A percentile compares a stretch with the other conserved stretches of the same genome.
These are phyloP conservation scores for Sugiyamaella boreocaroliniensis DNA, from an alignment of 805 yeast species.

Conservation along the genomic window DNA sequence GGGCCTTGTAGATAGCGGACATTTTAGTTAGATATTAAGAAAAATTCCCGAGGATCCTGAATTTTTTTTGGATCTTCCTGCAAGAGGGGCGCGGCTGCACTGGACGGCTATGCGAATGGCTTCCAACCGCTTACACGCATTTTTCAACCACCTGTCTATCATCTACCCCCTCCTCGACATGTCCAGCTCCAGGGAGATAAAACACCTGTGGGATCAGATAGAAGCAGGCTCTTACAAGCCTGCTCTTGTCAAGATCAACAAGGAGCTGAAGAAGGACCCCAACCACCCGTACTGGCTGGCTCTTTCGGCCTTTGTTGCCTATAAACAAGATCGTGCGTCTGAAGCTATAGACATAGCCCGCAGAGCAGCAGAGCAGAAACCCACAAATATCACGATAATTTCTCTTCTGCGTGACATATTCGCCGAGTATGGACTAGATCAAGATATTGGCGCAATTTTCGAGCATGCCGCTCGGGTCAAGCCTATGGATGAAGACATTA, in stretches of 20 bases:
- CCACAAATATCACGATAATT: constrained; percentile 29
- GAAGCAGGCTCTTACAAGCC: constrained; percentile 46
- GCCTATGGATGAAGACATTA: constrained; percentile 21
- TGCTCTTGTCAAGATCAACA: constrained; percentile 46
- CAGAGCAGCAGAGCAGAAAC: constrained; percentile 29
- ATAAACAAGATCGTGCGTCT: constrained; percentile 12
- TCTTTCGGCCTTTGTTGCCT: constrained; percentile 27
- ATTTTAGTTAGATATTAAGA: constrained; percentile 21
- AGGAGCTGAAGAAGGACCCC: constrained; percentile 51
- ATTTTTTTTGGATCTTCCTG: not conserved
- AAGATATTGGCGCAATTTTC: constrained; percentile 11
- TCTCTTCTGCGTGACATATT: constrained; percentile 19
- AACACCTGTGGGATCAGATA: constrained; percentile 37
- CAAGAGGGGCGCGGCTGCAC: not conserved
- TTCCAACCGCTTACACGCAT: not conserved
- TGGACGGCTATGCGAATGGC: not conserved
- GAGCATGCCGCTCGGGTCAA: constrained; percentile 15
- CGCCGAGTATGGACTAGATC: constrained; percentile 16
- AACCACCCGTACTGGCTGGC: constrained; percentile 48
- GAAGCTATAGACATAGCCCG: constrained; percentile 19
- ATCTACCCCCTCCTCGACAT: not conserved
- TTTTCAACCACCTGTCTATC: not conserved
- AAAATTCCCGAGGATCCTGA: not conserved
- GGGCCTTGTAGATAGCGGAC: constrained; percentile 68
- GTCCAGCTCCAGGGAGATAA: constrained; percentile 20